Conservation (phyloP, 2,329 filamentous ascomycete genomes). For the Pseudocercospora fuligena region DNA sequence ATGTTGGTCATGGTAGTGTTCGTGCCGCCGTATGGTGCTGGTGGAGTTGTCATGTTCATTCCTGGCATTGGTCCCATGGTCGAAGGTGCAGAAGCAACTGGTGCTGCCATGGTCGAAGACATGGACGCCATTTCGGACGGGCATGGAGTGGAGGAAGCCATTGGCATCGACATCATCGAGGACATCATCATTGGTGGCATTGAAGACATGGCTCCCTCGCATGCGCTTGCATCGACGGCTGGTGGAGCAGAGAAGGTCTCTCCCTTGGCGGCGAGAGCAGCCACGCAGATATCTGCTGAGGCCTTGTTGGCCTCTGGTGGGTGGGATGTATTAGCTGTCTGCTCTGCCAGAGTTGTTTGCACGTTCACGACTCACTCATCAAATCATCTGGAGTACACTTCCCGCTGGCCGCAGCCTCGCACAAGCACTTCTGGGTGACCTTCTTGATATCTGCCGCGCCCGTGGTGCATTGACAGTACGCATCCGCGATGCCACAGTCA, state of each 20-base stretch:
- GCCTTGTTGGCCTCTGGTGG: conserved; percentile 5
- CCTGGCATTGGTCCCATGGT: background rate
- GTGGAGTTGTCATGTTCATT: background rate
- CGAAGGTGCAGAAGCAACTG: background rate
- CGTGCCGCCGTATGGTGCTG: background rate
- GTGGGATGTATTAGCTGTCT: background rate
- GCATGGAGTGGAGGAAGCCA: background rate
- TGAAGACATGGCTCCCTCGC: background rate
- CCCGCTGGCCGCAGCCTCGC: conserved; percentile 1
- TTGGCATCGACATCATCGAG: background rate
- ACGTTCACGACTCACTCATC: conserved; percentile 1
- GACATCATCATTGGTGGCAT: conserved; percentile 1
- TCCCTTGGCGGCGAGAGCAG: background rate
- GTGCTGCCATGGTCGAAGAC: background rate
- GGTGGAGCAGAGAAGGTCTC: conserved; percentile 3
- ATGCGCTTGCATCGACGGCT: background rate
- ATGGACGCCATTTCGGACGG: background rate
- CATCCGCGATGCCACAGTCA: conserved; percentile 4
- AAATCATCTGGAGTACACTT: conserved; percentile 4
- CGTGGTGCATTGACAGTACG: conserved; percentile 1
- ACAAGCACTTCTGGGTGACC: conserved; percentile 1
- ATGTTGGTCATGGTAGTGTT: conserved; percentile 1
- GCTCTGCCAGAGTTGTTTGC: background rate
- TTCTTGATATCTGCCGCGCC: background rate
- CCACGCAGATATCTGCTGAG: background rate